Evolutionary conservation across 495 filamentous ascomycete genomes (phyloP).

Genomic region (Pyronema domesticum): DNA sequence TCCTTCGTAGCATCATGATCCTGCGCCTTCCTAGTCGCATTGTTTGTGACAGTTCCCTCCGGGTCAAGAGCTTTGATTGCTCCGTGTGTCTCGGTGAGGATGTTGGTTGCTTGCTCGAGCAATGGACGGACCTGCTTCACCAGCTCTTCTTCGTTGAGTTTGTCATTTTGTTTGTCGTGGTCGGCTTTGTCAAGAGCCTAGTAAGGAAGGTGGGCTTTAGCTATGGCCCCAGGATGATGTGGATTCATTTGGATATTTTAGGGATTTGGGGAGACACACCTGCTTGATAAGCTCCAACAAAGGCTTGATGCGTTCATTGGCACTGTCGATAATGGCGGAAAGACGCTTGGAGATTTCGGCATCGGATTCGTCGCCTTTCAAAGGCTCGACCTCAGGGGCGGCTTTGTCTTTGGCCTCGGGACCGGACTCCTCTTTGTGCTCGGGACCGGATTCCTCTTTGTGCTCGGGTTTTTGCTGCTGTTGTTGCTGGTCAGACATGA

Average conservation of each 20-base stretch:
- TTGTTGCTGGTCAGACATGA: neutral
- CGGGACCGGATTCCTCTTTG: constrained; percentile 34
- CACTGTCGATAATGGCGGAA: constrained; percentile 52
- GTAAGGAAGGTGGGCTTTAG: constrained; percentile 11
- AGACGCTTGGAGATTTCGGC: constrained; percentile 64
- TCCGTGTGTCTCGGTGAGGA: constrained; percentile 76
- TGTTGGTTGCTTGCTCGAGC: constrained; percentile 64
- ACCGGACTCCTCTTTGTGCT: constrained; percentile 34
- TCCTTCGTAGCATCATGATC: constrained; percentile 71
- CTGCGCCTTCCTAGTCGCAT: constrained; percentile 65
- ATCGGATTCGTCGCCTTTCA: constrained; percentile 46
- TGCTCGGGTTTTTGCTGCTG: neutral
- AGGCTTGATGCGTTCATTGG: constrained; percentile 65
- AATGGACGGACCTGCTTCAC: constrained; percentile 72
- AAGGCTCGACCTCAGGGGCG: constrained; percentile 34
- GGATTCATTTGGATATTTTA: constrained; percentile 3
- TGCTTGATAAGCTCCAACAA: constrained; percentile 77
- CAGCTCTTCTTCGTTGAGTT: constrained; percentile 77
- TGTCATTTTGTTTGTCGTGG: constrained; percentile 57
- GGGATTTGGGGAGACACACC: constrained; percentile 31
- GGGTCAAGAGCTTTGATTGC: constrained; percentile 80
- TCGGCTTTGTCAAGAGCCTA: constrained; percentile 64
- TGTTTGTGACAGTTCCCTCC: constrained; percentile 67
- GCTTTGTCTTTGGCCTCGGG: constrained; percentile 30
- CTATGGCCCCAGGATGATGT: constrained; percentile 1